Evolutionary conservation across 2,329 filamentous ascomycete species (phyloP).

Genomic region (Hypoxylon sp.): DNA sequence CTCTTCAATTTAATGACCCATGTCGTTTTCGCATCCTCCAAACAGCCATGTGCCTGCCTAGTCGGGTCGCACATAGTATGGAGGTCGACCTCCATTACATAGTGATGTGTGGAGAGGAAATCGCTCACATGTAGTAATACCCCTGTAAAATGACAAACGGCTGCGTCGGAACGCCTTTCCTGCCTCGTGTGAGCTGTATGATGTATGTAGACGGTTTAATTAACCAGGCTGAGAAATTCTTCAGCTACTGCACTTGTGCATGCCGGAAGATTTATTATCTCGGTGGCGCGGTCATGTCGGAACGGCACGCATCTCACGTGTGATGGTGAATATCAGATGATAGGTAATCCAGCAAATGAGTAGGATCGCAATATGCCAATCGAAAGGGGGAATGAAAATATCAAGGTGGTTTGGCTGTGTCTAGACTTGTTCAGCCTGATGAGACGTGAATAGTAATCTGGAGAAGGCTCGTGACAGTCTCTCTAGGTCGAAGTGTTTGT

Average conservation of each 20-base stretch:
- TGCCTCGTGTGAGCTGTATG: not conserved
- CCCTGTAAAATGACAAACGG: conserved; percentile 7
- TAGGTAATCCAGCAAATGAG: too few relatives aligned
- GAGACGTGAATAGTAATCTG: conserved; percentile 4
- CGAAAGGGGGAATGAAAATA: conserved; percentile 2
- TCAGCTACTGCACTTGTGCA: conserved; percentile 6
- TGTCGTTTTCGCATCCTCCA: conserved; percentile 20
- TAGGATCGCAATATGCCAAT: too few relatives aligned
- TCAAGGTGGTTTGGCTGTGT: conserved; percentile 14
- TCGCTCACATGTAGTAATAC: conserved; percentile 21
- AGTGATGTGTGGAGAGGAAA: conserved; percentile 15
- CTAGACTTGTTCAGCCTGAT: conserved; percentile 16
- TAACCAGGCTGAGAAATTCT: conserved; percentile 14
- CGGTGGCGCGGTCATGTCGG: conserved; percentile 29
- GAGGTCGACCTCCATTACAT: conserved; percentile 6
- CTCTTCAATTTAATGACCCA: conserved; percentile 18
- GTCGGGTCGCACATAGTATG: conserved; percentile 26
- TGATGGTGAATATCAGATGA: too few relatives aligned
- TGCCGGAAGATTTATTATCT: conserved; percentile 16
- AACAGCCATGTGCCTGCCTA: conserved; percentile 24
- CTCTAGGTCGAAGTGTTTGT: conserved; percentile 2
- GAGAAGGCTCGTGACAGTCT: conserved; percentile 5
- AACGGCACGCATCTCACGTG: conserved; percentile 30
- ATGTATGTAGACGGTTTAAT: conserved; percentile 10
- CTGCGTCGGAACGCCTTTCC: conserved; percentile 12